Base-by-base conservation (phyloP, 2,329 filamentous ascomycete species). In the Didymella pinodella region DNA sequence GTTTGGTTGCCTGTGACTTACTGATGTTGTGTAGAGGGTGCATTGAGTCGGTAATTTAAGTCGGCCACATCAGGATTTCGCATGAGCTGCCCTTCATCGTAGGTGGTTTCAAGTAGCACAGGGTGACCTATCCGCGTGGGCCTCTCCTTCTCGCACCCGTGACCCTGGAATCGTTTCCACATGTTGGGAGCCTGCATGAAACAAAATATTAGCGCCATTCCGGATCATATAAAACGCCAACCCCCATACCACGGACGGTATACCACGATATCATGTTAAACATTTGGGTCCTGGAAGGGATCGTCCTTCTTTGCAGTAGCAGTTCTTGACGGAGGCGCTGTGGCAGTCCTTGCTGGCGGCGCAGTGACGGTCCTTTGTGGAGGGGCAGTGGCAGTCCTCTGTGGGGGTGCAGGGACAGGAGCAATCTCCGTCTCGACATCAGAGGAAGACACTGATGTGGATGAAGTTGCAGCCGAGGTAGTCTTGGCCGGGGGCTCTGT, bases 101-200 rank as follows among this genome's bases (percentile, higher is more conserved):
- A 76, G 40, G 78, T 79, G 25, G 78, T 81, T 68, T 80, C 76
- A 65, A 80, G 69, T 51, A 81, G 73, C 44, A 80, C 78, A 32
- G 82, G 79, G 66, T 78, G 79, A 54, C 79, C 77, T 64, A 81
- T 81, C 18, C 72, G 69, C 51, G 63, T 48, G 46, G 57, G 49
- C 46, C 77, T 79, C 57, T 80, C 79, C 70, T 74, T 81, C 63
- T 79, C 78, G 65, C 75, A 73, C 34, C 65, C 69, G 54, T 74
- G 68, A 69, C 79, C 77, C 72, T 82, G 76, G 67, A 84, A 72
- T 68, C 82, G 82, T 71, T 84, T 83, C 83, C 83, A 86, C 84
- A 86, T 77, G 40, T 34, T 49, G 34, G 48, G 61, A 59, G 55
- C 61, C 71, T 75, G 63, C 54, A 68, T 65, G 59, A 69, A 71